Base-by-base conservation (phyloP, 2,329 filamentous ascomycete species). In the Diaporthe vexans region DNA sequence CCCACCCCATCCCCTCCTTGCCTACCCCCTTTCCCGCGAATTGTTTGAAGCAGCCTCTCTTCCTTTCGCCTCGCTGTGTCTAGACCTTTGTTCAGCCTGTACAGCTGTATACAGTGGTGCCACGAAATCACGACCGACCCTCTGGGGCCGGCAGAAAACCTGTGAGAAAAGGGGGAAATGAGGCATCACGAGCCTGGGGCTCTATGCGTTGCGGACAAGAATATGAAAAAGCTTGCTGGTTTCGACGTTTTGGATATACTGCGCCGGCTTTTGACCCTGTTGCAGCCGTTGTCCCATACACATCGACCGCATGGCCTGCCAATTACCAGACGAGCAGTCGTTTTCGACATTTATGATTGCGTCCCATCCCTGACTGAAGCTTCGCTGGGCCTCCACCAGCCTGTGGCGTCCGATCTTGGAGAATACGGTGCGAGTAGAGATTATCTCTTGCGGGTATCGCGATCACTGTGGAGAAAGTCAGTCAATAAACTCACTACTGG, bases 391-490 rank as follows among this genome's bases (percentile, higher is more conserved):
- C n/a, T 46, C 40, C 59, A 33, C 40, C 59, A 21, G 59, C 59
- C 40, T 40, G n/a, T 68, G 63, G n/a, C 63, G 37, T 40, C n/a
- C 33, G 46, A 68, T 40, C 33, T 26, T 40, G 48, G 21, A 26
- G 1, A 15, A 54, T 26, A 26, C 29, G 46, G 46, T 52, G 46
- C 61, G 24, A 46, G 46, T 46, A 17, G 3, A 37, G 46, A 63
- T 43, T 72, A 72, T 72, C 74, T 76, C 68, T 52, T 70, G 40
- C 74, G 74, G 37, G 74, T 74, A 43, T 76, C 74, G 26, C 74
- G 74, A 54, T 76, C 74, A 68, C 74, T 76, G 17, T 43, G 9
- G 10, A 19, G 2, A 10, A 43, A 21, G 40, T 76, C 21, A 76
- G 72, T 54, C 24, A 29, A 11, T 10, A 46, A 13, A 9, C 19